Evolutionary conservation across 1,284 basidiomycete species (phyloP).

Genomic region (Neotropicomus parvogracilis): DNA sequence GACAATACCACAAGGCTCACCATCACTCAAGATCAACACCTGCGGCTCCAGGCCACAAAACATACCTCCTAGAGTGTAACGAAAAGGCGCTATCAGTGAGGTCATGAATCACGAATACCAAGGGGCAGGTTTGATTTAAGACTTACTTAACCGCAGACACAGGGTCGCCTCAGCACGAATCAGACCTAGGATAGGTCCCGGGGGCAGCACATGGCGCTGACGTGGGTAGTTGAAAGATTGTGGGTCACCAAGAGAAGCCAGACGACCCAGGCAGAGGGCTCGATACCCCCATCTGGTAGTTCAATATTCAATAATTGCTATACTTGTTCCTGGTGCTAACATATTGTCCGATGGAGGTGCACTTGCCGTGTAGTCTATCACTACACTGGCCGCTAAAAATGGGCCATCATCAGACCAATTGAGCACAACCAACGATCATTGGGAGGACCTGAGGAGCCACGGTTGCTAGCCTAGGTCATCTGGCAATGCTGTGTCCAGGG

Average conservation of each 20-base stretch:
- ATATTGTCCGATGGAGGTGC: too few species aligned
- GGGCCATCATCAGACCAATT: neutral
- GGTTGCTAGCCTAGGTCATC: neutral
- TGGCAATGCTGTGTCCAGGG: too few species aligned
- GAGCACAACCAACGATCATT: neutral
- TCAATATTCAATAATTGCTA: too few species aligned
- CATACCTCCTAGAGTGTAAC: neutral
- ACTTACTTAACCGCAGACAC: neutral
- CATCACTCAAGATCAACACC: neutral
- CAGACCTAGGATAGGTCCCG: neutral
- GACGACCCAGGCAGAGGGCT: neutral
- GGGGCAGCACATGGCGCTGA: too few species aligned
- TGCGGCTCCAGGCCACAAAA: neutral
- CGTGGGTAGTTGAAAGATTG: neutral
- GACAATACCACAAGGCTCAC: neutral
- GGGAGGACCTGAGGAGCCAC: neutral
- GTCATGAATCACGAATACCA: neutral
- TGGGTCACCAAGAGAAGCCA: neutral
- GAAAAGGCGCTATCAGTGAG: neutral
- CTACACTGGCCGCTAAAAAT: too few species aligned
- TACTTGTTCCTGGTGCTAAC: too few species aligned
- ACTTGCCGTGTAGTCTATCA: too few species aligned
- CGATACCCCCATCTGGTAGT: too few species aligned
- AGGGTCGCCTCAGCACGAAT: slow-evolving; percentile 4
- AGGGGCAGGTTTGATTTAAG: neutral